Base-by-base conservation (phyloP, 805 yeast genomes). In the Candida suzukii region DNA sequence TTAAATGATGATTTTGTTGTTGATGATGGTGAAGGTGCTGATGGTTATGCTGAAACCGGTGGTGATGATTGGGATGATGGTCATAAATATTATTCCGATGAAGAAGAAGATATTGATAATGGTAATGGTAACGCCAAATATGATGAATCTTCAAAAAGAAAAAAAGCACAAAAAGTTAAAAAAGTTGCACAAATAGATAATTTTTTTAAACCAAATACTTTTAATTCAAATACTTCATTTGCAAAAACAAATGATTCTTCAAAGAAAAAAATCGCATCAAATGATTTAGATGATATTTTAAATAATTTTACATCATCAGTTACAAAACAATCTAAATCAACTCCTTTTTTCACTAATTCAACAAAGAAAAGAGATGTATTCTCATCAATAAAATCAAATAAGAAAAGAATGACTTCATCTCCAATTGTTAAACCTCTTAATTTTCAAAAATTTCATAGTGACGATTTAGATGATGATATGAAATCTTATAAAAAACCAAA, bases 21-120 rank as follows among this genome's bases (percentile, higher is more conserved):
- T 2, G 96, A 88, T 58, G 95, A 88, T 2, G 96, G 88, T 57
- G 98, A 91, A 58, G 80, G 84, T 50, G 96, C 96, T 25, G 83
- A 82, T 48, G 98, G 97, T 0, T 91, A 91, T 55, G 90, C 88
- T 1, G 98, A 93, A 52, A 84, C 84, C 34, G 99, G 99, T 43
- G 85, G 73, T 8, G 95, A 91, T 52, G 95, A 88, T 45, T 88
- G 95, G 90, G 95, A 80, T 44, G 61, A 68, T 27, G 66, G 69
- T 41, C 74, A 72, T 34, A 64, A 69, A 40, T 75, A 74, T 52
- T 73, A 71, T 45, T 73, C 78, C n/a, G 83, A 76, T 33, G 83
- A 75, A 27, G 78, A 72, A 18, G 71, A 65, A 1, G 70, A 58
- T 3, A 57, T 40, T 2, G 51, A 49, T 8, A 49, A 52, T 14